These are phyloP conservation scores for Apium graveolens DNA, from an alignment of 129 eudicot species.

Conservation along the genomic window DNA sequence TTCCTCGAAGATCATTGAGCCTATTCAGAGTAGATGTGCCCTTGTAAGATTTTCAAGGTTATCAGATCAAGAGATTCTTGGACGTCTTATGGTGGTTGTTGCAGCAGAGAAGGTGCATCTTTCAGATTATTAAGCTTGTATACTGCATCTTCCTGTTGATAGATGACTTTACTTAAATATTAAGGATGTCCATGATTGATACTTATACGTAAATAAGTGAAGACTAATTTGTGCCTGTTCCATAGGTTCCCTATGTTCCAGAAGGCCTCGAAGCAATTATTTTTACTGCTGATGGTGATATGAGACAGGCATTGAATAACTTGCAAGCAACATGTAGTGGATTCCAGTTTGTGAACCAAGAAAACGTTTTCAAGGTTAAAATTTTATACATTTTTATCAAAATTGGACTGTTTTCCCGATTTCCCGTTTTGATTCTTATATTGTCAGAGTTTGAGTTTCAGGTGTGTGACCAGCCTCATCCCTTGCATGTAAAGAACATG, in stretches of 20 bases:
- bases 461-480: slow-evolving; percentile 99
- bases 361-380: slow-evolving; percentile 92
- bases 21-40: slow-evolving; percentile 98
- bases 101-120: slow-evolving; percentile 70
- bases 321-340: slow-evolving; percentile 95
- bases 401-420: neutral
- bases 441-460: slow-evolving; percentile 18
- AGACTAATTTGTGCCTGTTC: slow-evolving; percentile 4
- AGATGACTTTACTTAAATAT: neutral
- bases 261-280: slow-evolving; percentile 95
- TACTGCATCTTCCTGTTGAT: neutral
- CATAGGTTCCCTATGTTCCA: slow-evolving; percentile 73
- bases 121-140: neutral
- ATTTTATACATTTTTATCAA: neutral
- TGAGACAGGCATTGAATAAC: slow-evolving; percentile 93
- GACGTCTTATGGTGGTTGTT: slow-evolving; percentile 83
- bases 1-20: slow-evolving; percentile 91
- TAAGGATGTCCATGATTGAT: neutral
- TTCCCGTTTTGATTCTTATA: neutral
- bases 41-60: slow-evolving; percentile 88
- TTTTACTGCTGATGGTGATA: slow-evolving; percentile 97
- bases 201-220: neutral
- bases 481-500: slow-evolving; percentile 90
- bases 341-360: slow-evolving; percentile 88
- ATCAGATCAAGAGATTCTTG: slow-evolving; percentile 93